Conservation (phyloP, 176 grass and related monocot genomes). For the Neostapfia colusana region DNA sequence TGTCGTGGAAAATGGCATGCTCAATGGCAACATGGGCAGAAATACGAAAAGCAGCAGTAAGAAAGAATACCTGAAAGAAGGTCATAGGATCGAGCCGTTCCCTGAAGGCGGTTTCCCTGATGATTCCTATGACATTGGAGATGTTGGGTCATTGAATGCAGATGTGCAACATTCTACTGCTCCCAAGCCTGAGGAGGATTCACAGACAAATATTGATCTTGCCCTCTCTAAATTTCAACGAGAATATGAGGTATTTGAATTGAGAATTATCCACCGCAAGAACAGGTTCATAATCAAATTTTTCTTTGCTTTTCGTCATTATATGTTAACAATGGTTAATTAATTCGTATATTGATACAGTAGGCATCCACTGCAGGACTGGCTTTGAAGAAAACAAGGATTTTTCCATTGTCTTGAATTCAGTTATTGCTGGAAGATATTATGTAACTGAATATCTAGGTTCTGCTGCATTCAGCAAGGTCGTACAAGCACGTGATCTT, state of each 20-base stretch:
- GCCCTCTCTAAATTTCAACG: constrained; percentile 56
- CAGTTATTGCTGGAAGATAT: constrained; percentile 91
- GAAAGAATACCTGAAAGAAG: constrained; percentile 52
- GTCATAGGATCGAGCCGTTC: constrained; percentile 47
- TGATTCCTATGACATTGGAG: constrained; percentile 48
- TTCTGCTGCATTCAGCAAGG: constrained; percentile 95
- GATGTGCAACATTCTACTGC: constrained; percentile 41
- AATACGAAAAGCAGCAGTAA: constrained; percentile 38
- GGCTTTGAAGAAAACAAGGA: constrained; percentile 99
- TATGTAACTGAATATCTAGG: constrained; percentile 91
- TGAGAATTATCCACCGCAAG: constrained; percentile 98
- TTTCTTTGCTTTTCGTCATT: constrained; percentile 18
- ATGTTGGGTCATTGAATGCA: constrained; percentile 38
- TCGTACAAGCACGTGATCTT: constrained; percentile 95
- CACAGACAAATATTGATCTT: constrained; percentile 56
- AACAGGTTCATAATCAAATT: constrained; percentile 79
- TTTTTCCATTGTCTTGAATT: constrained; percentile 78
- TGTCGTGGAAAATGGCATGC: constrained; percentile 20
- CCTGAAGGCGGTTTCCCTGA: constrained; percentile 48
- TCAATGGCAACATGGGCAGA: constrained; percentile 33
- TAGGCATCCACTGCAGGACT: constrained; percentile 63
- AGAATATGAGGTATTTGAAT: constrained; percentile 94
- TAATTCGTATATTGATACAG: constrained; percentile 53
- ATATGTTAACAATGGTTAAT: constrained; percentile 30
- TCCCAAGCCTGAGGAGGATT: constrained; percentile 52